Percentiles rank a stretch among this genome's conserved stretches.
Evolutionary conservation across 2,329 filamentous ascomycete genomes (phyloP).

Genomic region (Incumbomyces delicatus): DNA sequence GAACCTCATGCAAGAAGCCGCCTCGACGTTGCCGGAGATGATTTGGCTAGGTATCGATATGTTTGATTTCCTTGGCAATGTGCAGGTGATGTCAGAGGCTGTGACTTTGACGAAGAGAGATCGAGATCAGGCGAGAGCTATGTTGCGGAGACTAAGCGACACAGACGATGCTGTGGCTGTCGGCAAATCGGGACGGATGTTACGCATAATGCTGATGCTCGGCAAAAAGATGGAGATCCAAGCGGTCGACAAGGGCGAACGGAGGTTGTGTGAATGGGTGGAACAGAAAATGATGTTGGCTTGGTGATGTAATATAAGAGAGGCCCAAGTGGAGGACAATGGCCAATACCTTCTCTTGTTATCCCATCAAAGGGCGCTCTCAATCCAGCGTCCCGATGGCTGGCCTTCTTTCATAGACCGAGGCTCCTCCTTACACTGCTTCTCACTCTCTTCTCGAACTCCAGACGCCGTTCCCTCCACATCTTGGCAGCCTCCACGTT

Average conservation of each 20-base stretch:
- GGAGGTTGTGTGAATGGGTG: constrained; percentile 36
- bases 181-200: constrained; percentile 29
- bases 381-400: background rate
- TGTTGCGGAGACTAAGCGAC: constrained; percentile 40
- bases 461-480: constrained; percentile 74
- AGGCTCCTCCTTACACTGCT: constrained; percentile 71
- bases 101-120: constrained; percentile 45
- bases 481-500: constrained; percentile 95
- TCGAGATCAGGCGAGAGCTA: constrained; percentile 43
- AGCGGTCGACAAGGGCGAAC: constrained; percentile 36
- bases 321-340: background rate
- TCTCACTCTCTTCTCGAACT: constrained; percentile 80
- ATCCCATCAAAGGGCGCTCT: too few relatives aligned
- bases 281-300: constrained; percentile 25
- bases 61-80: constrained; percentile 9
- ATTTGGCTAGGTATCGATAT: constrained; percentile 50
- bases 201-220: constrained; percentile 54
- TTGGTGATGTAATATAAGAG: constrained; percentile 4
- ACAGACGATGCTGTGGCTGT: constrained; percentile 33
- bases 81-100: constrained; percentile 26
- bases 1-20: constrained; percentile 45
- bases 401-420: constrained; percentile 43
- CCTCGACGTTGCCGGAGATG: constrained; percentile 38
- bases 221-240: constrained; percentile 56
- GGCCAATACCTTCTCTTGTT: too few relatives aligned